A percentile compares a stretch with the other conserved stretches of the same genome.
Evolutionary conservation across 257 asterid species (phyloP).

Genomic region (Ballota nigra): DNA sequence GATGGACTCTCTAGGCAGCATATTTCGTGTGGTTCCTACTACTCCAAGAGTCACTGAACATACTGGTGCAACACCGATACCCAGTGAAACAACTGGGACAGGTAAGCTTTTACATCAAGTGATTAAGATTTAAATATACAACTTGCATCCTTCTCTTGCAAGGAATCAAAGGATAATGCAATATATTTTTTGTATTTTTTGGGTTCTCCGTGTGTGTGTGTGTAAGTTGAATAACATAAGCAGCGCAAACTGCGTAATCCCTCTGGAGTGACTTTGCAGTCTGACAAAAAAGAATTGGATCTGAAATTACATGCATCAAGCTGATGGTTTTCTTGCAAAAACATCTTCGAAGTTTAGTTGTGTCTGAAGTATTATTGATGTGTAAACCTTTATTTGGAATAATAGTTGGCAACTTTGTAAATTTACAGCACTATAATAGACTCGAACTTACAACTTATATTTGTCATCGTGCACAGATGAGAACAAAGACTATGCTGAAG

Average conservation of each 20-base stretch:
- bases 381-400: neutral
- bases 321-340: constrained; percentile 7
- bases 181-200: neutral
- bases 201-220: neutral
- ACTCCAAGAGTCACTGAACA: constrained; percentile 51
- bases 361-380: neutral
- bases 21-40: constrained; percentile 67
- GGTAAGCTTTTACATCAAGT: constrained; percentile 32
- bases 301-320: neutral
- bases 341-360: neutral
- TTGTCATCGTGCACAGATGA: no score
- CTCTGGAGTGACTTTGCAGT: neutral
- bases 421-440: no score
- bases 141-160: no score
- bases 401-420: constrained; percentile 13
- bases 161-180: neutral
- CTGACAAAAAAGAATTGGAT: neutral
- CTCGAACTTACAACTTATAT: no score
- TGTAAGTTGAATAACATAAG: neutral
- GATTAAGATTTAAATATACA: no score
- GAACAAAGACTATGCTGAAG: constrained; percentile 49
- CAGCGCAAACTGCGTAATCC: neutral
- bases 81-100: constrained; percentile 35
- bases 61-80: constrained; percentile 31
- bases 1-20: constrained; percentile 47